These are phyloP conservation scores for Globisporangium camurandrum DNA, from an alignment of 352 stramenopile species.

Conservation along the genomic window DNA sequence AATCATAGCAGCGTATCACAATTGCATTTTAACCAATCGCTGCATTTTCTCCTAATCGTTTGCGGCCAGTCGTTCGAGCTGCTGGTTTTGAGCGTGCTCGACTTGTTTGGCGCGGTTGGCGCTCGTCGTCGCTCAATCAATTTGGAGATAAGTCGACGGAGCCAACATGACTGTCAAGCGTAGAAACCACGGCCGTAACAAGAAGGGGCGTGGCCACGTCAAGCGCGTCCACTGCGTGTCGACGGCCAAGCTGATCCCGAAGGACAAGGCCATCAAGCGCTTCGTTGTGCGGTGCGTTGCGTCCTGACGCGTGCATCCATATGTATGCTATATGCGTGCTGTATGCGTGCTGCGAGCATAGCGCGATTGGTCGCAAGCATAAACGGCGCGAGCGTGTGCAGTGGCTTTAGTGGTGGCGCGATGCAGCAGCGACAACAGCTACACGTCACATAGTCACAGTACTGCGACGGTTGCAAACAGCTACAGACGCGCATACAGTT, in stretches of 20 bases:
- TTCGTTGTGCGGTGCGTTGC: slow-evolving; percentile 85
- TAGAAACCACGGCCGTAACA: slow-evolving; percentile 98
- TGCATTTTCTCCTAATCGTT: background rate
- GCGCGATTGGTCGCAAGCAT: background rate
- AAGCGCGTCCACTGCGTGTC: slow-evolving; percentile 98
- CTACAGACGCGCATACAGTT: too few species aligned
- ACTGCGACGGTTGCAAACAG: too few species aligned
- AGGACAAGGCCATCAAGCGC: slow-evolving; percentile 92
- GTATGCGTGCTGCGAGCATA: background rate
- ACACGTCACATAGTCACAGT: too few species aligned
- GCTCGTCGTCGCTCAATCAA: slow-evolving; percentile 29
- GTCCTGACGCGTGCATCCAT: background rate
- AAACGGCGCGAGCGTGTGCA: too few species aligned
- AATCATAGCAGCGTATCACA: too few species aligned
- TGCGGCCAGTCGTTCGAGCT: slow-evolving; percentile 18
- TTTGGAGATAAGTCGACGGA: slow-evolving; percentile 84
- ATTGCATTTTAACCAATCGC: background rate
- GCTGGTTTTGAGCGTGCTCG: slow-evolving; percentile 7
- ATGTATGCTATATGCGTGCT: background rate
- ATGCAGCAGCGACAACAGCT: too few species aligned
- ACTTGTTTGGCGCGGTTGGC: slow-evolving; percentile 25
- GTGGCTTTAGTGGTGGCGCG: too few species aligned
- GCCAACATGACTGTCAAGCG: slow-evolving; percentile 98
- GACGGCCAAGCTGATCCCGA: slow-evolving; percentile 98
- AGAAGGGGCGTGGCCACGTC: slow-evolving; percentile 98